These are phyloP conservation scores for Aspergillus amoenus DNA, from an alignment of 2,329 filamentous ascomycete species.

Conservation along the genomic window DNA sequence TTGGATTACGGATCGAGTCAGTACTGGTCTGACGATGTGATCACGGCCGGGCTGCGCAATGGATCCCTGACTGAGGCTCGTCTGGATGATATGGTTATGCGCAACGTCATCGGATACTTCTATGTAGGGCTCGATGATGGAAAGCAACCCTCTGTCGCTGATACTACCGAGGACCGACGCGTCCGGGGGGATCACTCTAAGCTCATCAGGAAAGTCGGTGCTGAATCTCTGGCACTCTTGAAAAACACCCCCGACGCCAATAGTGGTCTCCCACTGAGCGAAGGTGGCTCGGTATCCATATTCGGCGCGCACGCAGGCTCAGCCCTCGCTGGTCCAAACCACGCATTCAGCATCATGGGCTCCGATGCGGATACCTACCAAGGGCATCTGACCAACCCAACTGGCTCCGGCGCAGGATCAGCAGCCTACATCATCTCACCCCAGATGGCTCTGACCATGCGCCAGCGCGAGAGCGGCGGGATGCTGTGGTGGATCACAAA, in stretches of 20 bases:
- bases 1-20: background rate
- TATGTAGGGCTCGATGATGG: background rate
- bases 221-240: conserved; percentile 37
- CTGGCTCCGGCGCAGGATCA: background rate
- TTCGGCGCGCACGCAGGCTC: conserved; percentile 27
- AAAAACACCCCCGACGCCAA: conserved; percentile 46
- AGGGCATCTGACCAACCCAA: background rate
- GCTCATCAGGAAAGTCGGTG: background rate
- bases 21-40: background rate
- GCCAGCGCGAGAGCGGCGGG: background rate
- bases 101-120: background rate
- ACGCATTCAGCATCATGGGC: background rate
- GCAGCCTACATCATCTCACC: background rate
- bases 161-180: background rate
- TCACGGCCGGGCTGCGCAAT: background rate
- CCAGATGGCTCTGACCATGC: background rate
- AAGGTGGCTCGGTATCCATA: conserved; percentile 21
- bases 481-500: background rate
- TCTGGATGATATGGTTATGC: conserved; percentile 60
- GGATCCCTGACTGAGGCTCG: conserved; percentile 25
- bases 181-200: background rate
- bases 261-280: conserved; percentile 48
- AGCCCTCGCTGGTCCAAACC: conserved; percentile 4
- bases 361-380: background rate
- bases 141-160: background rate